These are phyloP conservation scores for Hypoxylon lienhwacheense DNA, from an alignment of 495 filamentous ascomycete genomes.

Conservation along the genomic window DNA sequence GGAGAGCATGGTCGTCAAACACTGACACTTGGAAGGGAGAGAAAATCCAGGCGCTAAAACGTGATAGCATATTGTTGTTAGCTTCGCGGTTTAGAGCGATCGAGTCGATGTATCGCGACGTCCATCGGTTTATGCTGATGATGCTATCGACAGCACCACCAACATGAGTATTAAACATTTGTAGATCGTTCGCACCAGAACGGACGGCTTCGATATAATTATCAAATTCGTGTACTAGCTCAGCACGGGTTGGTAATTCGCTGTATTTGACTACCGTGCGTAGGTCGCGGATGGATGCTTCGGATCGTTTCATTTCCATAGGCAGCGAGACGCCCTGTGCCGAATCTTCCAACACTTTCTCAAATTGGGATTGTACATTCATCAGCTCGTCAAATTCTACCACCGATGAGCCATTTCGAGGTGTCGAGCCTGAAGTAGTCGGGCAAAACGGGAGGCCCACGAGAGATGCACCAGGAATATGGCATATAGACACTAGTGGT, in stretches of 20 bases:
- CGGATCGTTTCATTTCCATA: constrained; percentile 69
- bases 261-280: constrained; percentile 62
- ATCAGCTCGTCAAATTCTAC: constrained; percentile 70
- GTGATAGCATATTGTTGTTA: constrained; percentile 37
- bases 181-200: constrained; percentile 58
- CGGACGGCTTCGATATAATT: constrained; percentile 65
- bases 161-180: constrained; percentile 68
- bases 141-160: constrained; percentile 69
- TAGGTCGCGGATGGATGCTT: constrained; percentile 71
- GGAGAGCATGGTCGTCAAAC: constrained; percentile 54
- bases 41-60: constrained; percentile 44
- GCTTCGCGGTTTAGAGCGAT: constrained; percentile 51
- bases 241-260: constrained; percentile 52
- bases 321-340: constrained; percentile 62
- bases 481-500: constrained; percentile 64
- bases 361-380: constrained; percentile 65
- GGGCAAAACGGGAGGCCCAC: constrained; percentile 64
- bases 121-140: constrained; percentile 62
- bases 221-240: constrained; percentile 67
- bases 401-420: constrained; percentile 25
- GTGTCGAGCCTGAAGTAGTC: constrained; percentile 14
- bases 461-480: constrained; percentile 61
- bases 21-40: constrained; percentile 59
- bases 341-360: constrained; percentile 63
- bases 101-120: constrained; percentile 64